Percentiles rank a stretch among this genome's conserved stretches.
These are phyloP conservation scores for Nicotiana benthamiana DNA, from an alignment of 257 asterid genomes.

Conservation along the genomic window DNA sequence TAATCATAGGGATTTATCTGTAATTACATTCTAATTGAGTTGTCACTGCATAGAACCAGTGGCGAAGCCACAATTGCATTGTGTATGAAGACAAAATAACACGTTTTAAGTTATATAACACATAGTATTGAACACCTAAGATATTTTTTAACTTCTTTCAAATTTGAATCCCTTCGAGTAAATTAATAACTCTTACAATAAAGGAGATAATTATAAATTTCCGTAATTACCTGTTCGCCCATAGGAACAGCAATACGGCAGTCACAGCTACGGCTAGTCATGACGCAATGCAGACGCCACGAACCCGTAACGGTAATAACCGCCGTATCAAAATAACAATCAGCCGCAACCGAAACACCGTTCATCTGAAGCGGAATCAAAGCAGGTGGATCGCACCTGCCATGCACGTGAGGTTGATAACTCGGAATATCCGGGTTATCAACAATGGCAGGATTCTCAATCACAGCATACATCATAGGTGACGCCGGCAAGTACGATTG, in stretches of 20 bases:
- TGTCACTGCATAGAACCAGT: too few species aligned
- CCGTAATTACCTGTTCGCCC: conserved; percentile 70
- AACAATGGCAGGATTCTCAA: conserved; percentile 63
- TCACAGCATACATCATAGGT: conserved; percentile 82
- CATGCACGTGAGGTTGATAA: conserved; percentile 98
- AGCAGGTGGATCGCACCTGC: conserved; percentile 87
- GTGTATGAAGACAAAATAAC: too few species aligned
- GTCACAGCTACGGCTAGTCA: conserved; percentile 71
- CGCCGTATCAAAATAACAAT: conserved; percentile 68
- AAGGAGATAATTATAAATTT: not conserved
- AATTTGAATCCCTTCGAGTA: too few species aligned
- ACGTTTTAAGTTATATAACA: too few species aligned
- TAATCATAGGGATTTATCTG: too few species aligned
- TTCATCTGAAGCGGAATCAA: conserved; percentile 92
- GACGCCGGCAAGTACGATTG: conserved; percentile 48
- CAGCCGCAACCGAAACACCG: conserved; percentile 46
- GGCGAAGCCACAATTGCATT: too few species aligned
- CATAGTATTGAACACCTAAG: too few species aligned
- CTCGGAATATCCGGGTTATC: conserved; percentile 95
- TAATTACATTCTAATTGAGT: too few species aligned
- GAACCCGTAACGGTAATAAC: conserved; percentile 53
- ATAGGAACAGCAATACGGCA: conserved; percentile 77
- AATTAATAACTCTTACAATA: too few species aligned
- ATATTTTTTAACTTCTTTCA: too few species aligned
- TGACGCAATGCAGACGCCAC: conserved; percentile 97